A percentile compares a stretch with the other conserved stretches of the same genome.
Conservation (phyloP, 208 protist species). For the Trypanosoma conorhini region DNA sequence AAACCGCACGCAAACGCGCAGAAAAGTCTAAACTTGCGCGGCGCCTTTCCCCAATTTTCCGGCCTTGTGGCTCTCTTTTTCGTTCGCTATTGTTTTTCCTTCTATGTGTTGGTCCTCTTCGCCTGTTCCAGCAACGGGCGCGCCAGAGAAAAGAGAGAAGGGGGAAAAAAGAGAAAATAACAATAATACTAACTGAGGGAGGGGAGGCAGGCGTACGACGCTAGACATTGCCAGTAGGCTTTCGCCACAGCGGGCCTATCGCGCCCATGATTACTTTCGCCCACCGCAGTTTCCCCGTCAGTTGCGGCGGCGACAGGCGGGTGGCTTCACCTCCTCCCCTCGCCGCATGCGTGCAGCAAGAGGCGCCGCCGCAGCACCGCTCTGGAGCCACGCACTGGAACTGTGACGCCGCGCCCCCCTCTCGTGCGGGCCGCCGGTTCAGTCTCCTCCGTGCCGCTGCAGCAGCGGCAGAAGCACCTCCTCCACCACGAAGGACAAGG, state of each 20-base stretch:
- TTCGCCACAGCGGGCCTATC: neutral
- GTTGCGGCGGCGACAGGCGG: too few species aligned
- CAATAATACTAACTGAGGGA: neutral
- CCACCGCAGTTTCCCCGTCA: too few species aligned
- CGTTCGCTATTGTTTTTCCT: neutral
- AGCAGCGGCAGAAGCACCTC: conserved; percentile 24
- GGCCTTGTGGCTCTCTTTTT: too few species aligned
- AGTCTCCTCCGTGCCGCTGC: neutral
- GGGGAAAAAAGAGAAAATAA: neutral
- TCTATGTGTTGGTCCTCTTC: neutral
- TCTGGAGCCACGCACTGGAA: too few species aligned
- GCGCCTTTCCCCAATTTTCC: too few species aligned
- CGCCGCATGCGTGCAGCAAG: too few species aligned
- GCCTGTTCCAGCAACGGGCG: neutral
- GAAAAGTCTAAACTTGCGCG: too few species aligned
- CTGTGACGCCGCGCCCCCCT: too few species aligned
- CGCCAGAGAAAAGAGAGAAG: neutral
- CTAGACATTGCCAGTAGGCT: neutral
- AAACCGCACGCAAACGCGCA: too few species aligned
- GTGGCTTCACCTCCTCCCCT: too few species aligned
- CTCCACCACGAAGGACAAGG: conserved; percentile 27
- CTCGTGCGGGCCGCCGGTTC: neutral
- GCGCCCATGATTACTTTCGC: neutral
- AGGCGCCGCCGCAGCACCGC: too few species aligned
- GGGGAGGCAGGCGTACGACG: neutral